Evolutionary conservation across 768 basidiomycete genomes (phyloP), one percentile per base, ranked within the genome.

Genomic region (Cystofilobasidium bisporidii): DNA sequence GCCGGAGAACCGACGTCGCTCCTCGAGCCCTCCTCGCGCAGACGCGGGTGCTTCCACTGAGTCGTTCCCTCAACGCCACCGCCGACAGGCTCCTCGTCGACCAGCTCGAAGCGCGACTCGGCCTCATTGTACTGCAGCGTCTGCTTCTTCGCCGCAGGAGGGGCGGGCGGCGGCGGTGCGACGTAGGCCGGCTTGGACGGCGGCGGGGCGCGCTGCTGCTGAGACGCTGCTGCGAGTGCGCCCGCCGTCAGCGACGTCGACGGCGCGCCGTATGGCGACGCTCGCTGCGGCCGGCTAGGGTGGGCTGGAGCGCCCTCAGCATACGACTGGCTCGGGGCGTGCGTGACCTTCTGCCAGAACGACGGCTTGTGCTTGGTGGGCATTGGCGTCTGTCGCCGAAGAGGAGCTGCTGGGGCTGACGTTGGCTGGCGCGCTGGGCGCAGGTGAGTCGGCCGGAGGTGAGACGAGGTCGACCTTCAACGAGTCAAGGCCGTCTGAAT

Each of bases 261-360:
- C 0, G 64, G 36, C 38, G n/a, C 55, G 33, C 53, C 33, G 41
- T 56, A 50, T 9, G 58, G 26, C 14, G 47, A 53, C 1, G 33
- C 24, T 20, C 58, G n/a, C 14, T 57, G 43, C 47, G 64, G 45
- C 14, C 43, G 47, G 12, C 32, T n/a, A 0, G 67, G 67, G 36
- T 61, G 60, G 40, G 45, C 38, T 10, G 60, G 62, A 1, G 68
- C 63, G 20, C 17, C 28, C 1, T 48, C 28, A 24, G 48, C 43
- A 45, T 69, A 69, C 40, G 68, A 69, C 28, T 60, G 56, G 10
- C 62, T 64, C n/a, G 68, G 68, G 0, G 43, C 20, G 30, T 60
- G 58, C 3, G 68, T 61, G 57, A 69, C 32, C 0, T 24, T 22
- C 32, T 69, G 53, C 68, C 68, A 69, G 33, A 69, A 40, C 9